A percentile compares a stretch with the other conserved stretches of the same genome.
phyloP scores from a whole-genome alignment of 2,329 filamentous ascomycete species.

The Aplosporella prunicola region DNA sequence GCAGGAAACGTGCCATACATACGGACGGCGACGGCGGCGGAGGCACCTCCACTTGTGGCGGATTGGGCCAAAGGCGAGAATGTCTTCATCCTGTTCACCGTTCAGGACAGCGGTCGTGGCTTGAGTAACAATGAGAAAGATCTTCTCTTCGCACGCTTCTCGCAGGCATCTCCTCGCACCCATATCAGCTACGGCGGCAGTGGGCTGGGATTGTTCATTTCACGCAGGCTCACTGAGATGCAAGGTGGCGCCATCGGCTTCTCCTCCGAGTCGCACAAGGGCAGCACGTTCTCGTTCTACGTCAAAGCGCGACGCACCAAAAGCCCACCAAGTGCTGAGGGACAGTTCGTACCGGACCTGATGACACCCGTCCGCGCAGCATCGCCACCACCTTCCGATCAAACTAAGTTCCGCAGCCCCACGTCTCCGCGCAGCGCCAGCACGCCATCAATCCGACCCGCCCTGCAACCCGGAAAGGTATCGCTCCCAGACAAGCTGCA shows the following conservation, averaged over 20 bases:
- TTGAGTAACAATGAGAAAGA: constrained; percentile 28
- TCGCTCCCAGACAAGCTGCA: constrained; percentile 8
- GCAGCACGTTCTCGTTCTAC: constrained; percentile 38
- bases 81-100: constrained; percentile 27
- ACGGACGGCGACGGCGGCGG: constrained; percentile 1
- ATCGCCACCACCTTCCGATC: background rate
- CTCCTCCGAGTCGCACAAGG: constrained; percentile 22
- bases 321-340: background rate
- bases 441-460: background rate
- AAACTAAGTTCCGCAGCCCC: background rate
- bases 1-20: constrained; percentile 4
- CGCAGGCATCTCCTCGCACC: constrained; percentile 27
- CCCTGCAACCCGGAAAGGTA: background rate
- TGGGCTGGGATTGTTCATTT: constrained; percentile 38
- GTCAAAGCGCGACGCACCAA: constrained; percentile 25
- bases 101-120: constrained; percentile 33
- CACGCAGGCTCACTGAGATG: constrained; percentile 35
- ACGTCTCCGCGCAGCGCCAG: background rate
- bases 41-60: constrained; percentile 8
- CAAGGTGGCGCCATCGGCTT: constrained; percentile 40
- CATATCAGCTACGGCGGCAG: constrained; percentile 36
- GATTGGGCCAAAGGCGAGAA: constrained; percentile 29
- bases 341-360: background rate
- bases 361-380: background rate
- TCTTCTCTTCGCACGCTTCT: constrained; percentile 23